A percentile compares a stretch with the other conserved stretches of the same genome.
These are phyloP conservation scores for Daedalea quercina DNA, from an alignment of 768 basidiomycete species.

Conservation along the genomic window DNA sequence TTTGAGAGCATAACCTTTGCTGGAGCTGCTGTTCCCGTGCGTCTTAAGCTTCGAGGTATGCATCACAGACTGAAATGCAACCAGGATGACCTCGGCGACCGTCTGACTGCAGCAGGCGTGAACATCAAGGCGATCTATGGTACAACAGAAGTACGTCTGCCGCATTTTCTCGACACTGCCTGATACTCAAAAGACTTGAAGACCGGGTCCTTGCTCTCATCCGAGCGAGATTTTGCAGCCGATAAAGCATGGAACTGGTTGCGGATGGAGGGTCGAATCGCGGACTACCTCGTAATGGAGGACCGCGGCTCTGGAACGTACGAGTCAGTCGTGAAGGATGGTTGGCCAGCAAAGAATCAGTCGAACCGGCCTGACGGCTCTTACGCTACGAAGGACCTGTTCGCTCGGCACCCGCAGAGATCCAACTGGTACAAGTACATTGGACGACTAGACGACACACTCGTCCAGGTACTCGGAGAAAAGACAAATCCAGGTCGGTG, in stretches of 20 bases:
- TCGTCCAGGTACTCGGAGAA: constrained; percentile 41
- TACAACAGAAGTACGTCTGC: constrained; percentile 28
- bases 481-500: constrained; percentile 42
- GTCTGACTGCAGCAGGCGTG: constrained; percentile 41
- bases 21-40: constrained; percentile 42
- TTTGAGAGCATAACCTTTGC: constrained; percentile 47
- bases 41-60: neutral
- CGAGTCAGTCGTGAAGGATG: constrained; percentile 44
- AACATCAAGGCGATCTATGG: constrained; percentile 44
- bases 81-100: constrained; percentile 42
- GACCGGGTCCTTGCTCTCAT: constrained; percentile 38
- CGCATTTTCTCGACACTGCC: neutral
- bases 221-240: constrained; percentile 36
- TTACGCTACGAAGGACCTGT: constrained; percentile 51
- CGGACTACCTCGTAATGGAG: constrained; percentile 36
- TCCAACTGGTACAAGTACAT: constrained; percentile 38
- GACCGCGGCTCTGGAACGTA: constrained; percentile 33
- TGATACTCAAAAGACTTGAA: constrained; percentile 6
- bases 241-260: constrained; percentile 57
- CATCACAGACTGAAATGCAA: neutral
- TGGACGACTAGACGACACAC: constrained; percentile 51
- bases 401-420: constrained; percentile 37
- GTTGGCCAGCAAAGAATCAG: constrained; percentile 37
- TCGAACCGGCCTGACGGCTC: constrained; percentile 46
- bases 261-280: constrained; percentile 19